phyloP scores from a whole-genome alignment of 148 eudicot genomes.

The Heliamphora exappendiculata region DNA sequence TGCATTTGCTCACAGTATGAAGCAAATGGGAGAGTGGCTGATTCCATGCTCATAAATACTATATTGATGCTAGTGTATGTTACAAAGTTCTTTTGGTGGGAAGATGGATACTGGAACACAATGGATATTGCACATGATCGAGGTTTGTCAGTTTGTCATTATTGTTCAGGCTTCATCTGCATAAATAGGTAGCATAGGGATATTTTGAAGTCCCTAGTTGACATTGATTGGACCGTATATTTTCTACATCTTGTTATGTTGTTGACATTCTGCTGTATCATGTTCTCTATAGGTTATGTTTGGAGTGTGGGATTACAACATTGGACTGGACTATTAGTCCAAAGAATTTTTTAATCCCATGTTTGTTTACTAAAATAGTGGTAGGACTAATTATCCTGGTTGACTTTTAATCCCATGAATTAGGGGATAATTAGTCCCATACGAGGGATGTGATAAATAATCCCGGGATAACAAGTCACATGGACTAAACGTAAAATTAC shows the following conservation, averaged over 20 bases:
- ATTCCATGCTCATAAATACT: constrained; percentile 88
- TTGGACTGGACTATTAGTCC: no score
- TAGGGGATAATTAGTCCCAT: no score
- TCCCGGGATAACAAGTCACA: no score
- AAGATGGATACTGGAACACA: constrained; percentile 97
- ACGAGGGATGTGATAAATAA: no score
- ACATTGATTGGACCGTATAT: neutral
- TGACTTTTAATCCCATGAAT: no score
- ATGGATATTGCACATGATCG: constrained; percentile 99
- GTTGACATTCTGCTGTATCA: neutral
- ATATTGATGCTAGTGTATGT: constrained; percentile 79
- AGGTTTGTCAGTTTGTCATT: constrained; percentile 39
- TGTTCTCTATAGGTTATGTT: neutral
- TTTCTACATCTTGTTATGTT: neutral
- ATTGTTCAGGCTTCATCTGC: neutral
- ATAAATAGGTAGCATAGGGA: neutral
- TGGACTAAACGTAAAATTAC: no score
- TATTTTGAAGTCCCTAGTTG: neutral
- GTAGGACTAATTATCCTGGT: no score
- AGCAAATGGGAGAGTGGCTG: constrained; percentile 62
- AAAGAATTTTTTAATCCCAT: no score
- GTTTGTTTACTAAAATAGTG: no score
- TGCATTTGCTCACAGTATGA: constrained; percentile 52
- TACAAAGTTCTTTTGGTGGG: constrained; percentile 99
- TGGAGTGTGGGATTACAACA: no score